Evolutionary conservation across 768 basidiomycete species (phyloP).

Genomic region (Suillus ampliporus): DNA sequence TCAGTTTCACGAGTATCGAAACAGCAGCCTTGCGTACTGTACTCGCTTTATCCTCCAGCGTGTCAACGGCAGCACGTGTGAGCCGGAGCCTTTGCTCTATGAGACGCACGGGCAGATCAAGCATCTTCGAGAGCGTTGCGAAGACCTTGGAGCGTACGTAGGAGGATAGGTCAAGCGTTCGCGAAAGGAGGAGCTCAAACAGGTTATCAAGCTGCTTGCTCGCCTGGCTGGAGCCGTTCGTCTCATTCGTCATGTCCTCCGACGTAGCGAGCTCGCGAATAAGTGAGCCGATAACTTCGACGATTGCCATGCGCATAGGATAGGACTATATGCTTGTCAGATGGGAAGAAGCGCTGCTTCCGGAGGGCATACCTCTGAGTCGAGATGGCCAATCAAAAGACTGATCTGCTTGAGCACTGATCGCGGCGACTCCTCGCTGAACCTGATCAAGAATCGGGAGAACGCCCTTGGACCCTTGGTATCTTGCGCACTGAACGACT

Average conservation of each 20-base stretch:
- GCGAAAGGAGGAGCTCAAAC: slow-evolving; percentile 84
- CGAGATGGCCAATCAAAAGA: slow-evolving; percentile 82
- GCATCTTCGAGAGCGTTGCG: slow-evolving; percentile 73
- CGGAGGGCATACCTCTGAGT: slow-evolving; percentile 76
- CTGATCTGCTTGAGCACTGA: slow-evolving; percentile 89
- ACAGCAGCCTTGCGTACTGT: slow-evolving; percentile 88
- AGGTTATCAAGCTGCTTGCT: slow-evolving; percentile 81
- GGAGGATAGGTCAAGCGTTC: slow-evolving; percentile 86
- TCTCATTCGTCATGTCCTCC: slow-evolving; percentile 51
- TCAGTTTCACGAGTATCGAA: slow-evolving; percentile 71
- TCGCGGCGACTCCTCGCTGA: slow-evolving; percentile 80
- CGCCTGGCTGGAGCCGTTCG: slow-evolving; percentile 32
- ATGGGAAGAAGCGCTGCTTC: not conserved
- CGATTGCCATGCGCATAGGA: slow-evolving; percentile 93
- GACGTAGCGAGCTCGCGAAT: slow-evolving; percentile 79
- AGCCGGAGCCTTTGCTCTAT: slow-evolving; percentile 84
- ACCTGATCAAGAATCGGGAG: slow-evolving; percentile 80
- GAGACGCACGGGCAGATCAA: slow-evolving; percentile 79
- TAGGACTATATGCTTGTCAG: slow-evolving; percentile 67
- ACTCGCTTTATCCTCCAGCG: slow-evolving; percentile 89
- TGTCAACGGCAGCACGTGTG: slow-evolving; percentile 75
- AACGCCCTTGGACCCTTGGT: slow-evolving; percentile 87
- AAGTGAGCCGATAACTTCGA: slow-evolving; percentile 87
- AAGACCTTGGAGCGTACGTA: slow-evolving; percentile 94
- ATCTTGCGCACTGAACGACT: slow-evolving; percentile 80